Base-by-base conservation (phyloP, 768 basidiomycete genomes). In the Tremella mesenterica region DNA sequence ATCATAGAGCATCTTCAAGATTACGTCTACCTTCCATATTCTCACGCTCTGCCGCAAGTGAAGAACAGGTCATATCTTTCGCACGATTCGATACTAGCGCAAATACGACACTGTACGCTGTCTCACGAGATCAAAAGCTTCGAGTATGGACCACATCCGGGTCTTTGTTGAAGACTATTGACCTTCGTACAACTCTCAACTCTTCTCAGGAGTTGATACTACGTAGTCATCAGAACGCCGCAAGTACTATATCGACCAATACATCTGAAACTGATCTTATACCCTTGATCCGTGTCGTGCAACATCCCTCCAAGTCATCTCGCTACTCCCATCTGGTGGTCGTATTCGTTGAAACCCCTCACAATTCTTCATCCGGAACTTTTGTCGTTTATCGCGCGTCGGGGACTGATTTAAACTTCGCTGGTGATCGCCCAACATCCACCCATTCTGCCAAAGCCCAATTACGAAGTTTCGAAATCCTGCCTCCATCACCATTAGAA, bases 61-160 rank as follows among this genome's bases (percentile, higher is more conserved):
- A 62, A 31, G 63, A 64, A 26, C 60, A 62, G 23, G 51, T 64
- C 57, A 56, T 67, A 48, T 57, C 63, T 1, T 60, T 65, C 29
- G 59, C 61, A 6, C 43, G 48, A n/a, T 60, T 43, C 34, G 48
- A 52, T 5, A 29, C 28, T 13, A 56, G 53, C 5, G 48, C 48
- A 18, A 45, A 53, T 12, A 39, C 48, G 16, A 25, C 56, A 2
- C 31, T 60, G 1, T 93, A 88, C 81, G 84, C 89, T 1, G 78
- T 97, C 36, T 90, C 91, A 8, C 79, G 89, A 50, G 89, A 95
- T 75, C 80, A 85, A 50, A 84, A 83, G 29, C 77, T 97, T 36
- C 80, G 89, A 33, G 76, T 86, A 38, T 96, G 91, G 91, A 85
- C 85, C 58, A 50, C 59, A 6, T 83, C 83, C 39, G 85, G 86